Base-by-base conservation (phyloP, 495 filamentous ascomycete genomes). In the Delitschia confertaspora region DNA sequence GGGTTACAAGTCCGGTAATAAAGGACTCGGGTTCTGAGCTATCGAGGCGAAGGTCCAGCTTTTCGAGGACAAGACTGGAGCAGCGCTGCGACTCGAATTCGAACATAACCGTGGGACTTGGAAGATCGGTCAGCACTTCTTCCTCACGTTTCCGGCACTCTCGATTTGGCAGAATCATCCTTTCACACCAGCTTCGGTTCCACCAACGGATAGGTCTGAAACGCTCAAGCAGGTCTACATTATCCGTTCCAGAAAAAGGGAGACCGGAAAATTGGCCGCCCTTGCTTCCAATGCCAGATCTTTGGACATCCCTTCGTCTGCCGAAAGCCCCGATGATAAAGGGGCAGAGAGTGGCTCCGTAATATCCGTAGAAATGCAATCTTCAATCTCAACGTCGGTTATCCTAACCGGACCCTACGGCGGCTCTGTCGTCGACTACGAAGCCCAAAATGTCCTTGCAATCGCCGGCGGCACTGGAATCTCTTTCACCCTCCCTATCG, bases 91-190 rank as follows among this genome's bases (percentile, higher is more conserved):
- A 0, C 63, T 83, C 13, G 69, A 76, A 22, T 72, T 80, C 46
- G 55, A 64, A 0, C 71, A 79, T 29, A 63, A 60, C 8, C 76
- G 79, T 41, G 63, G 65, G 11, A 46, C 71, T 0, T 82, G 78
- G 77, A 60, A 62, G 16, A 57, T 77, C 18, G 79, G 79, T 6
- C 73, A 84, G 56, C 80, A 83, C 45, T 84, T 76, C 57, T 81
- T 74, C 45, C 60, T 83, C 20, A 73, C 68, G 50, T 83, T 83
- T 44, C 60, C 74, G 0, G 65, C 69, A 17, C 59, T 71, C 2
- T 78, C 68, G 39, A 62, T 81, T 40, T 82, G 77, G 72, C 76
- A 84, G 60, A 72, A 73, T 0, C 80, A 84, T 52, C 79, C 80
- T 0, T 80, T 82, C 52, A 84, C 80, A 0, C 73, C 77, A 0